A percentile compares a stretch with the other conserved stretches of the same genome.
phyloP scores from a whole-genome alignment of 2,329 filamentous ascomycete genomes.

The Neopestalotiopsis clavispora region DNA sequence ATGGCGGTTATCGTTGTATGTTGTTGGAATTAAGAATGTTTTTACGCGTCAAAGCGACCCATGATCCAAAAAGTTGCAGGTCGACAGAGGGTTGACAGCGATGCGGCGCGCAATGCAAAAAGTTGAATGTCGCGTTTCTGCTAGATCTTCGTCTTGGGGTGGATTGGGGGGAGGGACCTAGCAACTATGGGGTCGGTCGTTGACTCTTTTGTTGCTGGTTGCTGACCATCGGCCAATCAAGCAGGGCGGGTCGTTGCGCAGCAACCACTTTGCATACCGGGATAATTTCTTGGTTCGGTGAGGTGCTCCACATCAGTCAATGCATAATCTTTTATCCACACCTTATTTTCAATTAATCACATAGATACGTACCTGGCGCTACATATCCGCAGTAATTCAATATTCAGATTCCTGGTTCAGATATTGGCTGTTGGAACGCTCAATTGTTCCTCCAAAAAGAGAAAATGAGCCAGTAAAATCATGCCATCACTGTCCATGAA shows the following conservation, averaged over 20 bases:
- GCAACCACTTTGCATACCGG: conserved; percentile 6
- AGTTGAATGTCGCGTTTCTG: conserved; percentile 32
- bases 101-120: conserved; percentile 40
- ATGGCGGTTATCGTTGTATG: conserved; percentile 31
- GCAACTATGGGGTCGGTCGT: conserved; percentile 9
- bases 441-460: too few relatives aligned
- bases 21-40: conserved; percentile 36
- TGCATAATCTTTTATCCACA: background rate
- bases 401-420: too few relatives aligned
- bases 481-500: too few relatives aligned
- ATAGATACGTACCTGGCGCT: background rate
- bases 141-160: background rate
- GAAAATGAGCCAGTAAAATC: too few relatives aligned
- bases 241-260: background rate
- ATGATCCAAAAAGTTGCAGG: conserved; percentile 41
- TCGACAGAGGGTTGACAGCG: conserved; percentile 38
- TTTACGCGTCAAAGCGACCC: conserved; percentile 46
- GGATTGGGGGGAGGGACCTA: conserved; percentile 15
- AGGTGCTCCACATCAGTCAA: background rate
- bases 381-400: background rate
- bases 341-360: background rate
- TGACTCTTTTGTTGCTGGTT: conserved; percentile 10
- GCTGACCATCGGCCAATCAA: conserved; percentile 9
- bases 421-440: too few relatives aligned
- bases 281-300: background rate